These are phyloP conservation scores for Excoecaria cochinchinensis DNA, from an alignment of 345 rosid species.

Conservation along the genomic window DNA sequence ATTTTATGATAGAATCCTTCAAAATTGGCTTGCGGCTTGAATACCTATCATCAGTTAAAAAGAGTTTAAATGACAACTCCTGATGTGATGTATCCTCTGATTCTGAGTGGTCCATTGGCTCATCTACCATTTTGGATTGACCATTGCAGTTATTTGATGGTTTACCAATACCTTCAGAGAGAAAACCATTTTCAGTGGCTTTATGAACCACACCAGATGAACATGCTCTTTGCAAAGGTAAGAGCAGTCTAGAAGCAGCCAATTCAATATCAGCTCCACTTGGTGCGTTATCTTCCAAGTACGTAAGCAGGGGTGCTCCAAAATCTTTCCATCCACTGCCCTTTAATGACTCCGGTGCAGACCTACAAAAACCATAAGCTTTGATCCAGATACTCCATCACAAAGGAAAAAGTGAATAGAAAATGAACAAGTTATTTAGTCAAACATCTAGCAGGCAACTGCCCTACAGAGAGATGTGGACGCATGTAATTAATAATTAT, in stretches of 20 bases:
- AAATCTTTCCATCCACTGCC: constrained; percentile 46
- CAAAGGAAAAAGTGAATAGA: not conserved
- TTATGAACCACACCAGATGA: constrained; percentile 35
- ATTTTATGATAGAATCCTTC: constrained; percentile 46
- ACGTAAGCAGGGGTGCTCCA: constrained; percentile 74
- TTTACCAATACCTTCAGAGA: constrained; percentile 44
- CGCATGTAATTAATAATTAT: not conserved
- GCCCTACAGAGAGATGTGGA: not conserved
- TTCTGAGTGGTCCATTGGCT: constrained; percentile 36
- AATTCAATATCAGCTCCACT: constrained; percentile 61
- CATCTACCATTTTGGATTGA: constrained; percentile 27
- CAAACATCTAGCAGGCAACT: not conserved
- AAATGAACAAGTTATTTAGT: not conserved
- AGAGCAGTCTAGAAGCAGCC: constrained; percentile 49
- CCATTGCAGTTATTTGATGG: constrained; percentile 39
- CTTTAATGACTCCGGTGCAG: constrained; percentile 35
- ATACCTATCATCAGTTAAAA: constrained; percentile 38
- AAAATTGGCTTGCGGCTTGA: constrained; percentile 42
- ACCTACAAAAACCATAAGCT: constrained; percentile 36
- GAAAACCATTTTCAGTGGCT: constrained; percentile 54
- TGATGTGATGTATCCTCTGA: constrained; percentile 33
- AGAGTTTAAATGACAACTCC: constrained; percentile 47
- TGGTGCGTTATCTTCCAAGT: constrained; percentile 47
- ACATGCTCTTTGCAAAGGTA: constrained; percentile 58
- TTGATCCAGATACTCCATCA: constrained; percentile 5